Evolutionary conservation across 2,329 filamentous ascomycete species (phyloP).

Genomic region (Botrytis fragariae): DNA sequence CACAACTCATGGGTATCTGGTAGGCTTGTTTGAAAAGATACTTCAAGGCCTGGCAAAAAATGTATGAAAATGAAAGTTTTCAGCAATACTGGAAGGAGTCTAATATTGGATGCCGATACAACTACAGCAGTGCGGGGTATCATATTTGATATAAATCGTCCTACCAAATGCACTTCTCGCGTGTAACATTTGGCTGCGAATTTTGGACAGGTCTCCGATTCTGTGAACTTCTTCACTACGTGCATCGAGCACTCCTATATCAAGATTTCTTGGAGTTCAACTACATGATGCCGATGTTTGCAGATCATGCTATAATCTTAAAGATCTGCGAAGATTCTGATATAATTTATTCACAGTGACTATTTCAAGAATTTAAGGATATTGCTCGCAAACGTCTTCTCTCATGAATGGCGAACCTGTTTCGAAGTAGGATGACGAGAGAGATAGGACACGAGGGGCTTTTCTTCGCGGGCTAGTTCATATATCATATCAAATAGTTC

Average conservation of each 20-base stretch:
- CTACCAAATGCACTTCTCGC: neutral
- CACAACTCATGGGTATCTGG: neutral
- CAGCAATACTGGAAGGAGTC: neutral
- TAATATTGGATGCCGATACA: constrained; percentile 2
- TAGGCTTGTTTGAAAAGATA: neutral
- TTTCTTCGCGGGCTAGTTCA: neutral
- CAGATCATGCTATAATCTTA: neutral
- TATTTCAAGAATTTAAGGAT: neutral
- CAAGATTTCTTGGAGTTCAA: too few species aligned
- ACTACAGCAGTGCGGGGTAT: constrained; percentile 9
- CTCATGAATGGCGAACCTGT: neutral
- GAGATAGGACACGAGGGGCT: neutral
- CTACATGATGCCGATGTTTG: neutral
- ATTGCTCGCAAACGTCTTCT: too few species aligned
- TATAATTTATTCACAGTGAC: neutral
- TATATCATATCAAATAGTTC: neutral
- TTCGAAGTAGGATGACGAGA: neutral
- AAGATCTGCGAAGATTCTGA: neutral
- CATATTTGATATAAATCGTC: constrained; percentile 4
- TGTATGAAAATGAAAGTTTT: neutral
- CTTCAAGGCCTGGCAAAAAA: neutral
- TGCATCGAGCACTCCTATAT: neutral
- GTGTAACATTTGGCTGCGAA: neutral
- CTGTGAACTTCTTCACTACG: neutral
- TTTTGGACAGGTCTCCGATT: neutral